Evolutionary conservation across 768 basidiomycete species (phyloP), one percentile per base, ranked within the genome.

Genomic region (Agrocybe chaxingu): DNA sequence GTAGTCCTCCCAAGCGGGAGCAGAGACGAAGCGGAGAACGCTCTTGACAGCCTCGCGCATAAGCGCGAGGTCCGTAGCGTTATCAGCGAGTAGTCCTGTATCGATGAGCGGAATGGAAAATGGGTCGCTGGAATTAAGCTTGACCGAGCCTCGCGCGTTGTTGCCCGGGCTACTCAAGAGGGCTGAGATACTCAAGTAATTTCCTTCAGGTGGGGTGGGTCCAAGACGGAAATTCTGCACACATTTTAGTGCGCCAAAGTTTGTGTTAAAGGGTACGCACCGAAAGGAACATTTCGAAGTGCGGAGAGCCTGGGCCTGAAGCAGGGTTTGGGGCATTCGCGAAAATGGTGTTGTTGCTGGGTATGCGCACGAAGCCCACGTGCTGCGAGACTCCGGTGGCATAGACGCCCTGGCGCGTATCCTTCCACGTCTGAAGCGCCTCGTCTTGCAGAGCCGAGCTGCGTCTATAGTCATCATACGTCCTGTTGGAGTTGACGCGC

Each of bases 261-360:
- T 30, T 1, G 13, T 31, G 13, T 36, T 1, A 45, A 30, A 12
- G 34, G 34, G 34, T 9, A 60, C 66, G 0, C 42, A 71, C 70
- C 11, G 58, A 52, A 34, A 69, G 54, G 12, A 59, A 54, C n/a
- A 69, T 45, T 42, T 73, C 72, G 42, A 67, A 67, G 44, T 72
- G 70, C 7, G 70, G 67, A 0, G 68, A 60, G 10, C 59, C 50
- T 4, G 61, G 60, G 0, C 72, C 72, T 0, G 69, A 58, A 2
- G 72, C 56, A 5, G 70, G 67, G 48, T 73, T 68, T 5, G 52
- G 44, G 18, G 53, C 48, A 1, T 51, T 37, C 7, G 50, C 31
- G 35, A 70, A 63, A 9, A 65, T 58, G 1, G 56, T 18, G 11
- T 50, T 55, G 33, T 64, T 48, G 7, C 53, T 37, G 8, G 62